Conservation (phyloP, 2,329 filamentous ascomycete genomes). For the Ustilaginoidea virens region DNA sequence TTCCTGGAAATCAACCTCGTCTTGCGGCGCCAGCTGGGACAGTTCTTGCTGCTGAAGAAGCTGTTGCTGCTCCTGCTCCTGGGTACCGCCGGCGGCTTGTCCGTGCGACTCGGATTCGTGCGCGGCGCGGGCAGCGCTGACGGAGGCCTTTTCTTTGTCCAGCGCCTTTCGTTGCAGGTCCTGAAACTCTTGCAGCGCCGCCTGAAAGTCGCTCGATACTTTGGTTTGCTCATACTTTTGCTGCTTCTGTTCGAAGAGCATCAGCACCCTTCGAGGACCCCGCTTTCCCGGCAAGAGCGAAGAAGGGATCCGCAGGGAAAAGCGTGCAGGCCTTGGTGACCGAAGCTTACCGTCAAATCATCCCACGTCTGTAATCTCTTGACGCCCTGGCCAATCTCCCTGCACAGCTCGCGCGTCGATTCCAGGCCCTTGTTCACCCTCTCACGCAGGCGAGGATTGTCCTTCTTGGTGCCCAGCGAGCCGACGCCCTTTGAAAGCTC, state of each 20-base stretch:
- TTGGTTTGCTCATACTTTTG: slow-evolving; percentile 97
- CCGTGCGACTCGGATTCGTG: slow-evolving; percentile 40
- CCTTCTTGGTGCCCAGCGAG: slow-evolving; percentile 75
- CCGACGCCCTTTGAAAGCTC: slow-evolving; percentile 72
- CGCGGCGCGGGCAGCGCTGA: slow-evolving; percentile 67
- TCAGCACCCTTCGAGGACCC: too few relatives aligned
- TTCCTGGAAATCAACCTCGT: slow-evolving; percentile 96
- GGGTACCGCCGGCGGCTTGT: slow-evolving; percentile 9
- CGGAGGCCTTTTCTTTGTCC: slow-evolving; percentile 81
- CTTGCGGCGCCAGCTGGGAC: slow-evolving; percentile 70
- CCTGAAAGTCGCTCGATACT: slow-evolving; percentile 82
- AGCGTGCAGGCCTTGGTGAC: too few relatives aligned
- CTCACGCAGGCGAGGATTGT: slow-evolving; percentile 82
- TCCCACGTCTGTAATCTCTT: slow-evolving; percentile 85
- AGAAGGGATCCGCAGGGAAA: background rate
- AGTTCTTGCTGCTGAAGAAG: slow-evolving; percentile 55
- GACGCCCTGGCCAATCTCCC: slow-evolving; percentile 81
- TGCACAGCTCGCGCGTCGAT: slow-evolving; percentile 74
- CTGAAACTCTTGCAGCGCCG: slow-evolving; percentile 82
- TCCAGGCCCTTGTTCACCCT: slow-evolving; percentile 77
- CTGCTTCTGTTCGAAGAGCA: slow-evolving; percentile 45
- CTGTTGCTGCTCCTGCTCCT: slow-evolving; percentile 27
- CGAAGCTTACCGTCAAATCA: slow-evolving; percentile 56
- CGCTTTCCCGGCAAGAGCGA: too few relatives aligned
- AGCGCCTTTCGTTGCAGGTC: slow-evolving; percentile 76